Base-by-base conservation (phyloP, 306 rosid species). In the Cucurbita argyrosperma region DNA sequence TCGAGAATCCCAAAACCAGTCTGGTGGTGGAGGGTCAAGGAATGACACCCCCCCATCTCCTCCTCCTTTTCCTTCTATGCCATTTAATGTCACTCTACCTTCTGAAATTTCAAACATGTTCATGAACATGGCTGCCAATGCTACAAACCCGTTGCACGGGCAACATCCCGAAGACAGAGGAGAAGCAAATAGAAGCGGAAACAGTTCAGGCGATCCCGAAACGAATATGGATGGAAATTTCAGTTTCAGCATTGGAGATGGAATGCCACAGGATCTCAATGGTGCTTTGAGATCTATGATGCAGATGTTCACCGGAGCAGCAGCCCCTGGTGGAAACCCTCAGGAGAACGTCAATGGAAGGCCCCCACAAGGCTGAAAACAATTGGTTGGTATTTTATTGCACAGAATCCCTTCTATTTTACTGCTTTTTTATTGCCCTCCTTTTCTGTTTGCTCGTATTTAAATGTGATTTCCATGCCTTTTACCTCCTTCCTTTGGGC, bases 271-370 rank as follows among this genome's bases (percentile, higher is more conserved):
- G 85, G 87, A 86, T 5, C 52, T 94, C 53, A 18, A 83, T 3
- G 92, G 94, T 16, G 86, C 88, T 57, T 71, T 94, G 59, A 83
- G 88, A 75, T 81, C 90, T 50, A 61, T 89, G 82, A 86, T 90
- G 92, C 89, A 85, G 68, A 85, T 90, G 89, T 85, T 89, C 16
- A 77, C 92, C 4, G 88, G 92, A 72, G 70, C 76, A 72, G 70
- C 76, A 60, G 81, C 78, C 10, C 57, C 86, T 37, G 80, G 61
- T 0, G 86, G 83, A 38, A 87, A 86, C 72, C 77, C 83, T 45
- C 87, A 82, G 38, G 87, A 89, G 77, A 80, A 83, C 12, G 45
- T 23, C 5, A 69, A 83, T 67, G 87, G 74, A 79, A 76, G 95
- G 74, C 77, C 88, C 13, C 63, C 88, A 1, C 94, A 89, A 77